Percentiles rank a stretch among this genome's conserved stretches.
phyloP scores from a whole-genome alignment of 805 yeast species.

The Ogataea neopini region DNA sequence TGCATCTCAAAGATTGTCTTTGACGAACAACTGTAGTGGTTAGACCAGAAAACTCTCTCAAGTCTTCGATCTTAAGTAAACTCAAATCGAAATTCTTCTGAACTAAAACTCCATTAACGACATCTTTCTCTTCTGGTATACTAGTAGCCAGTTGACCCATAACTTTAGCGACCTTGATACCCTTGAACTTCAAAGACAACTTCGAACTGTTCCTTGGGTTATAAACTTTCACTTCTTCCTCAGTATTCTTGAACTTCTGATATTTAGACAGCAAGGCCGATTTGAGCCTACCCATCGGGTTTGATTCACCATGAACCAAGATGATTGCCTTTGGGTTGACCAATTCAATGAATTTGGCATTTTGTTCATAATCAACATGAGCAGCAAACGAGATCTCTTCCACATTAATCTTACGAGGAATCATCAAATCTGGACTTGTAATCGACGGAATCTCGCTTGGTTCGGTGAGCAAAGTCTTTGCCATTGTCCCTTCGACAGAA shows the following conservation, averaged over 20 bases:
- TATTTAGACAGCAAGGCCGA: conserved; percentile 90
- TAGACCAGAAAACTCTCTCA: conserved; percentile 84
- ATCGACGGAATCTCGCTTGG: conserved; percentile 88
- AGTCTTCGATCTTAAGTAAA: conserved; percentile 79
- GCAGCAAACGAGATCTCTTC: conserved; percentile 99
- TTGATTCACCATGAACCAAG: conserved; percentile 95
- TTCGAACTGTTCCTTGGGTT: conserved; percentile 91
- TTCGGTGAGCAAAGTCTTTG: conserved; percentile 82
- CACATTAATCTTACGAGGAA: conserved; percentile 83
- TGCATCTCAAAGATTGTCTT: conserved; percentile 72
- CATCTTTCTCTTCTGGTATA: conserved; percentile 40
- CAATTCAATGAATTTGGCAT: conserved; percentile 84
- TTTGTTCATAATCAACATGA: conserved; percentile 95
- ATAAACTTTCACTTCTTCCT: conserved; percentile 84
- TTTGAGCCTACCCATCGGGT: conserved; percentile 97
- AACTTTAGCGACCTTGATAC: conserved; percentile 78
- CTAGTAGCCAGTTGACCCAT: conserved; percentile 54
- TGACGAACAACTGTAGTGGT: conserved; percentile 85
- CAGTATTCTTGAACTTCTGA: conserved; percentile 76
- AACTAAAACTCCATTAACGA: conserved; percentile 80
- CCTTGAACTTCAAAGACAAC: conserved; percentile 73
- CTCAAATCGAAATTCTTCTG: conserved; percentile 89
- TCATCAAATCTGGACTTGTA: conserved; percentile 74
- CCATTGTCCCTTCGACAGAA: conserved; percentile 98
- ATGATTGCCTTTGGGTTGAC: conserved; percentile 85